A percentile compares a stretch with the other conserved stretches of the same genome.
Evolutionary conservation across 129 eudicot species (phyloP).

Genomic region (Flaveria robusta): DNA sequence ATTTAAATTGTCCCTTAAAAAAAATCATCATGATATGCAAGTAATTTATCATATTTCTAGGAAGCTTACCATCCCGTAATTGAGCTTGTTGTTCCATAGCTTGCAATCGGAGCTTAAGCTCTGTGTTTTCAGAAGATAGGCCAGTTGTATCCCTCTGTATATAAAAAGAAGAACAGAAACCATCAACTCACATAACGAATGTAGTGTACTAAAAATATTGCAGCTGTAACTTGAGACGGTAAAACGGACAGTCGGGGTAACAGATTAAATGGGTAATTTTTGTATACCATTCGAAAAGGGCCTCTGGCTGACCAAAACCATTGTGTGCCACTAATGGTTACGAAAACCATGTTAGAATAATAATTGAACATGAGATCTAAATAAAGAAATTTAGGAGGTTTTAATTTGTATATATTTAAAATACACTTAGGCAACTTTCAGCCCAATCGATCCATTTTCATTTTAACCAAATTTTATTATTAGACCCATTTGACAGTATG

Average conservation of each 20-base stretch:
- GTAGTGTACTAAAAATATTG: neutral
- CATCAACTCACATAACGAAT: neutral
- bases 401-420: neutral
- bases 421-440: neutral
- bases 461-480: neutral
- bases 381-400: neutral
- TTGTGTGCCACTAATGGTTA: neutral
- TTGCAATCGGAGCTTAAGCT: conserved; percentile 75
- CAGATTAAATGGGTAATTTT: neutral
- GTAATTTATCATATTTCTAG: neutral
- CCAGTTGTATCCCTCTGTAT: conserved; percentile 82
- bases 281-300: neutral
- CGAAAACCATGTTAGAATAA: neutral
- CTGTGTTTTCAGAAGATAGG: conserved; percentile 72
- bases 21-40: neutral
- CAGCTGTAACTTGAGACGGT: neutral
- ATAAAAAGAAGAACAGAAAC: neutral
- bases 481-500: neutral
- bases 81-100: conserved; percentile 96
- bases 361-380: neutral
- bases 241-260: neutral
- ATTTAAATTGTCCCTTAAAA: neutral
- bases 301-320: conserved; percentile 3
- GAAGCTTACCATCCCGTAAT: conserved; percentile 68
- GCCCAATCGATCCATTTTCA: neutral